Evolutionary conservation across 305 asterid species (phyloP), one percentile per base, ranked within the genome.

Genomic region (Striga hermonthica): DNA sequence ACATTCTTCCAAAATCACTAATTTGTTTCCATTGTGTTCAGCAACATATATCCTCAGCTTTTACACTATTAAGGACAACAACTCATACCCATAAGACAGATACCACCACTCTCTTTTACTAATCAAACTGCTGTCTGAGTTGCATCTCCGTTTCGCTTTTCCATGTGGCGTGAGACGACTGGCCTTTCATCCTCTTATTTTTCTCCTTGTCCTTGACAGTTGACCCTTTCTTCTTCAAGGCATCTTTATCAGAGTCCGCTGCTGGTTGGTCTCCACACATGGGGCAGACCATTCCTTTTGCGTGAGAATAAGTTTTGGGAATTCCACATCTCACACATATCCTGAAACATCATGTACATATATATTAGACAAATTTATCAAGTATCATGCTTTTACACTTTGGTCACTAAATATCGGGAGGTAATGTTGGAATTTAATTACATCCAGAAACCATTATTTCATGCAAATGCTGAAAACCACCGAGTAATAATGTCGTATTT

Each of bases 131-230:
- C 79, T 90, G 98, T 15, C 97, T 79, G 14, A 90, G 96, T 50
- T 88, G 94, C 98, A 93, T 93, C 81, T 93, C 97, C 3, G 97
- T 84, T 79, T 93, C 97, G 62, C 94, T 93, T 68, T 93, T 93
- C 97, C 97, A 93, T 4, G 95, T 69, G 0, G 96, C 97, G 64
- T 90, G 98, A 34, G 98, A 86, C 6, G 97, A 90, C 68, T 90
- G 98, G 0, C 97, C 97, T 74, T 83, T 93, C 97, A 93, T 88
- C 72, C 98, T 79, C 77, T 93, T 93, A 62, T 74, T 82, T 84
- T 87, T 93, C 65, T 93, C 96, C 86, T 93, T 93, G 56, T 93
- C 98, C 69, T 93, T 93, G 35, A 93, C 60, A 8, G 78, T 72
- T 0, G 97, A 84, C 4, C 88, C 87, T 74, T 84, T 88, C 80